Evolutionary conservation across 2,329 filamentous ascomycete species (phyloP).

Genomic region (Furcasterigmium sp.): DNA sequence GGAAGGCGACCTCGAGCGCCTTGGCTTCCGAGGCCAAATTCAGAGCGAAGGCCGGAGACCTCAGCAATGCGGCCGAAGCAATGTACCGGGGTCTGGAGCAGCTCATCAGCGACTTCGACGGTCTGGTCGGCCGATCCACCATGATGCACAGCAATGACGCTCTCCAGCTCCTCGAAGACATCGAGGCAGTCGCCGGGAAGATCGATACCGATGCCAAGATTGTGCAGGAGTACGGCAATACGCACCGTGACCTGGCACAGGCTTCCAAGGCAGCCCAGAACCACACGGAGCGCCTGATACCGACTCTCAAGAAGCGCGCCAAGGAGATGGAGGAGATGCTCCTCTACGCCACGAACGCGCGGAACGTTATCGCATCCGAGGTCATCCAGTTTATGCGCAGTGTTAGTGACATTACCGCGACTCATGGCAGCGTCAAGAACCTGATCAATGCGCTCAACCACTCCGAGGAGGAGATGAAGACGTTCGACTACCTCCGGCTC

Average conservation of each 20-base stretch:
- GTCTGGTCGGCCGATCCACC: slow-evolving; percentile 47
- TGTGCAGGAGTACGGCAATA: slow-evolving; percentile 62
- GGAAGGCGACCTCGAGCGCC: slow-evolving; percentile 64
- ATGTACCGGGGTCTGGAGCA: slow-evolving; percentile 58
- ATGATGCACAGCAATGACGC: slow-evolving; percentile 58
- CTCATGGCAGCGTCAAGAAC: slow-evolving; percentile 65
- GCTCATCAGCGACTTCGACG: slow-evolving; percentile 59
- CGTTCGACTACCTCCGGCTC: slow-evolving; percentile 74
- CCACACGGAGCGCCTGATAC: slow-evolving; percentile 58
- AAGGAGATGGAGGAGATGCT: slow-evolving; percentile 58
- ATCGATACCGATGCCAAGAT: slow-evolving; percentile 82
- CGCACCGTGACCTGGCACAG: slow-evolving; percentile 53
- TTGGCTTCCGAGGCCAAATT: slow-evolving; percentile 55
- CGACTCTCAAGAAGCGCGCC: slow-evolving; percentile 49
- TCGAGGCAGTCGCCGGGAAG: slow-evolving; percentile 80
- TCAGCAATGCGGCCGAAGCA: slow-evolving; percentile 54
- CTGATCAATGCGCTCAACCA: slow-evolving; percentile 68
- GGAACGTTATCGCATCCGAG: slow-evolving; percentile 62
- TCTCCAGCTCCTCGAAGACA: slow-evolving; percentile 69
- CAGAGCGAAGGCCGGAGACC: slow-evolving; percentile 50
- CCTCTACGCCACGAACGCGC: slow-evolving; percentile 55
- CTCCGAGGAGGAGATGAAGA: slow-evolving; percentile 69
- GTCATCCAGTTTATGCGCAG: slow-evolving; percentile 73
- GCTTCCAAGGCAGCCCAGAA: slow-evolving; percentile 59
- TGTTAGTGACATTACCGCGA: slow-evolving; percentile 73